These are phyloP conservation scores for Symbiodinium natans DNA, from an alignment of 73 alveolate genomes.

Conservation along the genomic window DNA sequence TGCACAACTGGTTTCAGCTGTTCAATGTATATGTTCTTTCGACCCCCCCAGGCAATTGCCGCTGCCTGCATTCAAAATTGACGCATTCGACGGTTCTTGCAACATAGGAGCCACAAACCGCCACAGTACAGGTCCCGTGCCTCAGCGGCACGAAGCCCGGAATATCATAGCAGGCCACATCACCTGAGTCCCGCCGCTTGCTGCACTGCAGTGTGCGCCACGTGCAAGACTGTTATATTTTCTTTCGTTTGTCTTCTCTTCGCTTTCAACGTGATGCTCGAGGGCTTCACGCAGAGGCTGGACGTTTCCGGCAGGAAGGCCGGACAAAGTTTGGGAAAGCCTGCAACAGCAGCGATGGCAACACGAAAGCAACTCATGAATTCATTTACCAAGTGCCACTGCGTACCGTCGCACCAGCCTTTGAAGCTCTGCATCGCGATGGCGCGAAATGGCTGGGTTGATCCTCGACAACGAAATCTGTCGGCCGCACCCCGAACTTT, in stretches of 20 bases:
- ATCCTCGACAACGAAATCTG: not conserved
- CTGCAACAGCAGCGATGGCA: not conserved
- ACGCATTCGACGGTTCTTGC: not conserved
- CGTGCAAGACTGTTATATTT: not conserved
- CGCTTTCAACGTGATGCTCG: not conserved
- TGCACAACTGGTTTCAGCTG: constrained; percentile 12
- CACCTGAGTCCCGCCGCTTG: constrained; percentile 1
- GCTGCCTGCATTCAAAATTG: constrained; percentile 16
- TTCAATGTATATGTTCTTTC: constrained; percentile 65
- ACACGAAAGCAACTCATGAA: not conserved
- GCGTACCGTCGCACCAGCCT: not conserved
- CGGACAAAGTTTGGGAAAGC: not conserved
- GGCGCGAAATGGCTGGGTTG: constrained; percentile 52
- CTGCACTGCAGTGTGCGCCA: no score
- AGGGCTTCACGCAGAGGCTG: constrained; percentile 37
- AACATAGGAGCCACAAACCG: not conserved
- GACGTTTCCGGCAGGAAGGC: constrained; percentile 67
- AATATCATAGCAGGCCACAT: constrained; percentile 60
- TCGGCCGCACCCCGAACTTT: no score
- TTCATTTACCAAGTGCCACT: not conserved
- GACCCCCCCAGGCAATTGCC: constrained; percentile 38
- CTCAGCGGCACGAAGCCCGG: constrained; percentile 68
- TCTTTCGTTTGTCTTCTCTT: no score
- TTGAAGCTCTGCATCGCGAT: constrained; percentile 40
- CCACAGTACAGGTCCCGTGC: not conserved